These are phyloP conservation scores for Flueggea neowawraea DNA, from an alignment of 441 rosid species.

Conservation along the genomic window DNA sequence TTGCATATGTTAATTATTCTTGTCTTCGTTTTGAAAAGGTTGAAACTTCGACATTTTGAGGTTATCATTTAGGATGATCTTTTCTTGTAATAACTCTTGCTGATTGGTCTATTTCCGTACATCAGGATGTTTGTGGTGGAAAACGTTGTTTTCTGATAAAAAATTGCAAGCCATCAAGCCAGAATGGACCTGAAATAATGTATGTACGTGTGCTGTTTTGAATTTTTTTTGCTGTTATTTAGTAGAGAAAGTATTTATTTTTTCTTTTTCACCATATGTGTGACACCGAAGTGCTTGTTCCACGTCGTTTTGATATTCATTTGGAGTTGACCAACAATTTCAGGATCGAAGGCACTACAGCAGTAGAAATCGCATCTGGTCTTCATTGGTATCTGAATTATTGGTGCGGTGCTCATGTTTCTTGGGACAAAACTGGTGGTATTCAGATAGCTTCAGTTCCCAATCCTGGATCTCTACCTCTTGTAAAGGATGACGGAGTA, in stretches of 20 bases:
- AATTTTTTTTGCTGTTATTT: background rate
- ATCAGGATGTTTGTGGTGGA: constrained; percentile 86
- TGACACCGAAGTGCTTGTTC: too few species aligned
- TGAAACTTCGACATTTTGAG: background rate
- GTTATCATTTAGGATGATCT: background rate
- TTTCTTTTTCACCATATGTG: background rate
- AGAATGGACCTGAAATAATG: constrained; percentile 69
- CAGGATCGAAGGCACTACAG: constrained; percentile 87
- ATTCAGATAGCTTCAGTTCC: constrained; percentile 81
- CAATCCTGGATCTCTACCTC: constrained; percentile 72
- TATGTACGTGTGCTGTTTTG: constrained; percentile 27
- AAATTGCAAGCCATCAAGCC: constrained; percentile 33
- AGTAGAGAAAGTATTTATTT: background rate
- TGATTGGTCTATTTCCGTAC: constrained; percentile 20
- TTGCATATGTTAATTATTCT: background rate
- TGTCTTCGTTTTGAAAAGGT: background rate
- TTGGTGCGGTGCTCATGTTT: constrained; percentile 87
- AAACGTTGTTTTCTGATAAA: constrained; percentile 65
- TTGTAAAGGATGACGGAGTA: constrained; percentile 56
- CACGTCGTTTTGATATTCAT: too few species aligned
- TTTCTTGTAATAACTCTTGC: background rate
- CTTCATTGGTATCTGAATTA: constrained; percentile 95
- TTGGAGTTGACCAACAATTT: background rate
- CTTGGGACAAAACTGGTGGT: constrained; percentile 99
- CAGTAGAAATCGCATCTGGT: constrained; percentile 89